Base-by-base conservation (phyloP, 1,139 yeast species). In the Yamadazyma sp. region DNA sequence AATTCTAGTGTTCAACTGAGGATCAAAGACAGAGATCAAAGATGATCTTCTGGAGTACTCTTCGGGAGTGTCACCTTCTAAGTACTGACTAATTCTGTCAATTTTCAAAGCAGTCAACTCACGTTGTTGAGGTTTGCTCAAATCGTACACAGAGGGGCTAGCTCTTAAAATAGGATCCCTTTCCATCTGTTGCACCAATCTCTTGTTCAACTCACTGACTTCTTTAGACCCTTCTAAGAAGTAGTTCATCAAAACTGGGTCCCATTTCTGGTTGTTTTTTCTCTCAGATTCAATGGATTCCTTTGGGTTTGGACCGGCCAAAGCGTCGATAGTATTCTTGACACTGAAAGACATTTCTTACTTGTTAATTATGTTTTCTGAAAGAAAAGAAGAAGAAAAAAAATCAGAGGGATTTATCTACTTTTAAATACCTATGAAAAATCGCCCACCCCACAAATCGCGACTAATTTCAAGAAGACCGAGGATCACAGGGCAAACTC, bases 1-100 rank as follows among this genome's bases (percentile, higher is more conserved):
- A 38, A 74, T 59, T 52, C 81, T 68, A 17, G 76, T 72, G 39
- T 71, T 71, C 31, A 70, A 56, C 48, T 73, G 78, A 7, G 80
- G 78, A 47, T 75, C 81, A 45, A 69, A 63, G 12, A 74, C 58
- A n/a, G 70, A 66, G 44, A 75, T 57, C 39, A 73, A 49, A 40
- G 67, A 62, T 36, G 69, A 52, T 48, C 79, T 57, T 49, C 67
- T 62, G 46, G 63, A 61, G 47, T 71, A 70, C 27, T 54, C 58
- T 10, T 55, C 55, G 36, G 58, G 57, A 22, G 68, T 62, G 45
- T 73, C 79, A 24, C 43, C 49, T 53, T 75, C 80, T 50, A 74
- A 59, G 48, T 69, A 75, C 43, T 60, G 65, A 6, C 76, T 61
- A 53, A 73, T 54, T 38, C 76, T 59, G 32, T 62, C 66, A 36